Evolutionary conservation across 225 moss, liverwort and hornwort species (phyloP).

Genomic region (Bryum argenteum): DNA sequence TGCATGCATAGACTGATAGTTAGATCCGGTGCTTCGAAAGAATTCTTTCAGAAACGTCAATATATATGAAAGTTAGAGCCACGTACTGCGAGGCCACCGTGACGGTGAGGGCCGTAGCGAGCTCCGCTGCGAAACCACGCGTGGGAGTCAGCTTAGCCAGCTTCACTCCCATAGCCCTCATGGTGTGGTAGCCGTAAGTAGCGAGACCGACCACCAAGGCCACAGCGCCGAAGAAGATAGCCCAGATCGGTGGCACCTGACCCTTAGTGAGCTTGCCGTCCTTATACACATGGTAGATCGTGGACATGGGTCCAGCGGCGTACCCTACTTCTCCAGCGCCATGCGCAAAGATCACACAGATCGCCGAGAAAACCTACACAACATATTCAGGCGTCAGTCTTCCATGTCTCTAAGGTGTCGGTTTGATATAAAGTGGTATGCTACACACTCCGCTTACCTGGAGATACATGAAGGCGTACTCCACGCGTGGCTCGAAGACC

Average conservation of each 20-base stretch:
- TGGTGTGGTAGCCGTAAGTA: conserved; percentile 74
- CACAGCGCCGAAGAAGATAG: conserved; percentile 59
- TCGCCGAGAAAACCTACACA: conserved; percentile 45
- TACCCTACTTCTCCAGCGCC: conserved; percentile 59
- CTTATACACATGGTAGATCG: conserved; percentile 69
- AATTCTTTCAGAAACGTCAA: too few species aligned
- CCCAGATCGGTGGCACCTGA: conserved; percentile 60
- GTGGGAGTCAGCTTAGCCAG: conserved; percentile 70
- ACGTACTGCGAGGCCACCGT: conserved; percentile 70
- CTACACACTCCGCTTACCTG: conserved; percentile 20
- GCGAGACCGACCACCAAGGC: conserved; percentile 56
- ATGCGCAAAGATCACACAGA: conserved; percentile 36
- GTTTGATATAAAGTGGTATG: too few species aligned
- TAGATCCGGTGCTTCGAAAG: too few species aligned
- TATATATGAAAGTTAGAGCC: too few species aligned
- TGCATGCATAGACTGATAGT: too few species aligned
- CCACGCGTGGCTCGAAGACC: conserved; percentile 66
- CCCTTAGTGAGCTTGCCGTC: conserved; percentile 42
- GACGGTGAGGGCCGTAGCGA: conserved; percentile 75
- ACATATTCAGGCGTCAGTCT: neutral
- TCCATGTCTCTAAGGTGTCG: too few species aligned
- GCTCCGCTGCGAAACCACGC: conserved; percentile 72
- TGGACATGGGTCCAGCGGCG: conserved; percentile 70
- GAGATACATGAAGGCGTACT: conserved; percentile 66
- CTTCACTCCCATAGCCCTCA: conserved; percentile 71